A percentile compares a stretch with the other conserved stretches of the same genome.
Evolutionary conservation across 1,284 basidiomycete species (phyloP).

Genomic region (Cutaneotrichosporon mucoides): DNA sequence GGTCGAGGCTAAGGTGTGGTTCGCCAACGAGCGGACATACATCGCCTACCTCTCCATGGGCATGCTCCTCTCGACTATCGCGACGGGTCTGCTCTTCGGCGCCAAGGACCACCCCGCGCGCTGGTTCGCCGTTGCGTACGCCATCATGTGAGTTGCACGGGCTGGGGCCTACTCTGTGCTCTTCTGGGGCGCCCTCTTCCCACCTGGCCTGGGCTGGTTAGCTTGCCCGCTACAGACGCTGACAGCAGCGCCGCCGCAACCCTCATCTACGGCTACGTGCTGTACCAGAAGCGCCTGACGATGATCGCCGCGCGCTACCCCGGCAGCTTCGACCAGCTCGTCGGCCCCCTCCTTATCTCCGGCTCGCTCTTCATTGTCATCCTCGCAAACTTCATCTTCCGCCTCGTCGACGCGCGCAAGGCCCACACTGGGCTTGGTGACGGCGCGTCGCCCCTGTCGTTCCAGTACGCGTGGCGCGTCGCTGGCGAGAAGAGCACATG

Average conservation of each 20-base stretch:
- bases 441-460: constrained; percentile 34
- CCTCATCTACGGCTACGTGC: constrained; percentile 70
- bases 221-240: no score
- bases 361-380: constrained; percentile 75
- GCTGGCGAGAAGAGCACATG: constrained; percentile 26
- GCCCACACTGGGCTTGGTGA: constrained; percentile 16
- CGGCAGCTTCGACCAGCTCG: constrained; percentile 79
- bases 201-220: no score
- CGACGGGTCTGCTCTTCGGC: constrained; percentile 64
- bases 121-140: constrained; percentile 80
- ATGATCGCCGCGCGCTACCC: constrained; percentile 87
- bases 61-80: constrained; percentile 76
- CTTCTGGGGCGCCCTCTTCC: no score
- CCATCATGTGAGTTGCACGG: no score
- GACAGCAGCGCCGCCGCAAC: constrained; percentile 43
- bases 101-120: constrained; percentile 64
- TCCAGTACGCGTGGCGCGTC: constrained; percentile 33
- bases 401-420: constrained; percentile 47
- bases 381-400: constrained; percentile 77
- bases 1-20: constrained; percentile 98
- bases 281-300: constrained; percentile 85
- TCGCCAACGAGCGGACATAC: constrained; percentile 97
- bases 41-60: constrained; percentile 85
- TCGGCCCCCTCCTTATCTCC: constrained; percentile 76
- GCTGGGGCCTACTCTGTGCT: no score